Conservation (phyloP, 1,139 yeast species). For the Saccharomyces hybrid region DNA sequence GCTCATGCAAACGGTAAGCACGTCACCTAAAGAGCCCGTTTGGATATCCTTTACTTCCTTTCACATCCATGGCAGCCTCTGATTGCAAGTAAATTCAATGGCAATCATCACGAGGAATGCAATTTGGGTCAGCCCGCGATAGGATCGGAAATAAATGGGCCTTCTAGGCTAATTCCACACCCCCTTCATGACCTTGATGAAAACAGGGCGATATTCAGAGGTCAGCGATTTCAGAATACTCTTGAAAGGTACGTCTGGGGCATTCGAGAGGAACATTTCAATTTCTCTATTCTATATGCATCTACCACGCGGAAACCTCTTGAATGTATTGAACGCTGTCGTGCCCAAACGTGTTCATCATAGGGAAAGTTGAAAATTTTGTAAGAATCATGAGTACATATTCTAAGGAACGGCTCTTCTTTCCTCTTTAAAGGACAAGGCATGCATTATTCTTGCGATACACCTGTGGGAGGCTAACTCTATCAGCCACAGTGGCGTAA, state of each 20-base stretch:
- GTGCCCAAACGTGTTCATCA: not conserved
- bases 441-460: not conserved
- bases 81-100: no score
- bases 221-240: not conserved
- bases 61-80: no score
- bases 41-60: no score
- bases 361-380: not conserved
- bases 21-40: no score
- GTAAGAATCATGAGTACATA: not conserved
- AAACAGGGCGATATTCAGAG: not conserved
- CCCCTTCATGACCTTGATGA: no score
- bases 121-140: not conserved
- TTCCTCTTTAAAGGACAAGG: not conserved
- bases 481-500: not conserved
- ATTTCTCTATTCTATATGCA: not conserved
- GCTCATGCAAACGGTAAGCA: no score
- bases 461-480: not conserved
- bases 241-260: not conserved
- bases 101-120: not conserved
- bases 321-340: not conserved
- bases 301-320: not conserved
- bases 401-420: not conserved
- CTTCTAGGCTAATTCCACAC: not conserved
- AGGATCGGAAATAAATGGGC: not conserved
- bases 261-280: not conserved